Base-by-base conservation (phyloP, 2,329 filamentous ascomycete species). In the Nemania sp. region DNA sequence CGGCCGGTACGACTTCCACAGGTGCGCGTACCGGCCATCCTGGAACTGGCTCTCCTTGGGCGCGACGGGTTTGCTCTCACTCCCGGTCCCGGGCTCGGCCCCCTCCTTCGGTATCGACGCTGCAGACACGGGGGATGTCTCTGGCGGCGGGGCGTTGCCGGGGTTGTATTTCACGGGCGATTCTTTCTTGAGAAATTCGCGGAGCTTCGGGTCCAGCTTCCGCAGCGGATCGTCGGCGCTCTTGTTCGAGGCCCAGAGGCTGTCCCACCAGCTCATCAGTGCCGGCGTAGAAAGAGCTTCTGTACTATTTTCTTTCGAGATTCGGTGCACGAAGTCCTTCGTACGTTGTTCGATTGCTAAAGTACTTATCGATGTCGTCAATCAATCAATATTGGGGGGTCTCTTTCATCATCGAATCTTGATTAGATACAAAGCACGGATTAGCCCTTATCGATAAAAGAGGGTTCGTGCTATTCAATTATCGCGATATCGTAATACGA, bases 1-100 rank as follows among this genome's bases (percentile, higher is more conserved):
- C 9, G 94, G 88, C 60, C 84, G 84, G 81, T 99, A 99, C 60
- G 85, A 91, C 77, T 92, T 94, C 95, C 95, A 99, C 34, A 99
- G 81, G 74, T 98, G 85, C 57, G 93, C 92, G 76, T 87, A 87
- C 46, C 84, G 81, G n/a, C 84, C 84, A 70, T 87, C 84, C 57
- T 79, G 82, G 72, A 80, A 87, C 21, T 85, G 75, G 67, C 82
- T 85, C 65, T 81, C 78, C 1, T 71, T 68, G 1, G 84, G 84
- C 5, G 85, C 80, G 2, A 46, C 32, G 2, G 74, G 62, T 32
- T 64, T 65, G 64, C 52, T 67, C 15, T 18, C 52, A 59, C 58
- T 52, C 10, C 40, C 43, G 40, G 37, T 17, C 43, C 52, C 39
- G 10, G 20, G 5, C 9, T 25, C 40, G 3, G 17, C 2, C 2